Base-by-base conservation (phyloP, 768 basidiomycete genomes). In the Mycena sanguinolenta region DNA sequence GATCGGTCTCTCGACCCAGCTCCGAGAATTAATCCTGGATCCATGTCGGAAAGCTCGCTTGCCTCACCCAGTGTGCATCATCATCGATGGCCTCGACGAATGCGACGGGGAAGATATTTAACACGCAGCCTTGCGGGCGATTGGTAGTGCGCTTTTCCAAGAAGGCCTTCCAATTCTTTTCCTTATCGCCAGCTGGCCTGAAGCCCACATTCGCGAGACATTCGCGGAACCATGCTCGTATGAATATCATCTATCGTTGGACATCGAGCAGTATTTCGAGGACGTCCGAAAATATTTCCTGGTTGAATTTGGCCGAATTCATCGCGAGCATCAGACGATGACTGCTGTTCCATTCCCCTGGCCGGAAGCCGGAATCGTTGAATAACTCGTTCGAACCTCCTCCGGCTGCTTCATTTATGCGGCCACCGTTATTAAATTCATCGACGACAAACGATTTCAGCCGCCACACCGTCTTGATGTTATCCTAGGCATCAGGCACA, bases 101-200 rank as follows among this genome's bases (percentile, higher is more conserved):
- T n/a, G n/a, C n/a, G 53, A 66, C 0, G 73, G 65, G 3, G 42
- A 69, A 19, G 27, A 34, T 17, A 32, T 53, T 2, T 77, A 57
- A n/a, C 54, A 57, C n/a, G 34, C 34, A 57, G 27, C 36, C n/a
- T 13, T 57, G 12, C 23, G 54, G n/a, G 14, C 36, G 13, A 16
- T 57, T 57, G 54, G 54, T n/a, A 57, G n/a, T 9, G 23, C 36
- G 32, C 75, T 34, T 49, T n/a, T 69, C 10, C 28, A 17, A 14
- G 61, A 57, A 27, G 28, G 32, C 3, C 58, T 76, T 19, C 74
- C 76, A 2, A 36, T 81, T 17, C 68, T 62, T 19, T 76, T 80
- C 60, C 52, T 80, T 13, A 74, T 82, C 44, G 62, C 74, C 13
- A 79, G 78, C 60, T 71, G 80, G 2, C 77, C 81, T 3, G n/a